Percentiles rank a stretch among this genome's conserved stretches.
Conservation (phyloP, 2,329 filamentous ascomycete genomes). For the Verticillium klebahnii region DNA sequence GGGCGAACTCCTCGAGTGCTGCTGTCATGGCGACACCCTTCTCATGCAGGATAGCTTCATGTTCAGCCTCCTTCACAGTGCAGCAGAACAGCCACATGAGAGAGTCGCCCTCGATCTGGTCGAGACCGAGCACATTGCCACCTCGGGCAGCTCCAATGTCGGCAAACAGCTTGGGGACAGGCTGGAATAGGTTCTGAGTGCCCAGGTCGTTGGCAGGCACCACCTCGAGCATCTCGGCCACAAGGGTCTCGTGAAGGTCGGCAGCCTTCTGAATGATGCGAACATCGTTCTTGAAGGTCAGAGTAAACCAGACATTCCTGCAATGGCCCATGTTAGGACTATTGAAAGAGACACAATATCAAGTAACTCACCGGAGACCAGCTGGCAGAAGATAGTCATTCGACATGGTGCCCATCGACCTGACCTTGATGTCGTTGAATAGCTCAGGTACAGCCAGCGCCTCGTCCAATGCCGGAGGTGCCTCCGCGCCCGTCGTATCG, state of each 20-base stretch:
- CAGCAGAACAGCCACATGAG: conserved; percentile 3
- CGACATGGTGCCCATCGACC: conserved; percentile 6
- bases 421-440: conserved; percentile 3
- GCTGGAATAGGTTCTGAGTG: conserved; percentile 9
- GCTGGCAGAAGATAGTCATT: conserved; percentile 7
- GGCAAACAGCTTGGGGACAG: conserved; percentile 9
- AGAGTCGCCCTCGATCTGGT: conserved; percentile 5
- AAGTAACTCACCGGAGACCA: conserved; percentile 1
- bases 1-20: conserved; percentile 6
- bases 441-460: conserved; percentile 4
- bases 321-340: background rate
- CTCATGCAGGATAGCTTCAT: background rate
- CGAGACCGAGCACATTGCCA: conserved; percentile 9
- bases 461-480: background rate
- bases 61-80: background rate
- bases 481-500: conserved; percentile 2
- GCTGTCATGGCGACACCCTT: background rate
- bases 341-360: background rate
- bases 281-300: conserved; percentile 13
- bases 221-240: background rate
- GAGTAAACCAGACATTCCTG: conserved; percentile 1
- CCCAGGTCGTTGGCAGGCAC: conserved; percentile 7
- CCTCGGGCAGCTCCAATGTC: conserved; percentile 5
- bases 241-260: conserved; percentile 8
- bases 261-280: conserved; percentile 9